These are phyloP conservation scores for Phlyctochytrium bullatum DNA, from an alignment of 192 early-diverging fungal genomes.

Conservation along the genomic window DNA sequence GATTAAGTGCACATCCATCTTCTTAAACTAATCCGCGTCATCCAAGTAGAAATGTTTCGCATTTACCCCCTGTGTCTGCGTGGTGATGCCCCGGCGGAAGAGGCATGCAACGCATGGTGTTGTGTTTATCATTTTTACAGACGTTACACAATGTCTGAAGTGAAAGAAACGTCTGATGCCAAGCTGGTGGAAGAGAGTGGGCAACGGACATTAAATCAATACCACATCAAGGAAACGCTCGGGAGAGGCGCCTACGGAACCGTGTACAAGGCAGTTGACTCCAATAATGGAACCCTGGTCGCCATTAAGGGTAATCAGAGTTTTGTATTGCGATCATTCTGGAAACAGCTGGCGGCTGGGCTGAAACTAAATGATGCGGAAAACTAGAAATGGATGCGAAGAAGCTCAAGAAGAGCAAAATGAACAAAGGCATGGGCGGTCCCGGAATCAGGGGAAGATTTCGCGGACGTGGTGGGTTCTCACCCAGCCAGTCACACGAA, in stretches of 20 bases:
- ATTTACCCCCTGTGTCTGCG: neutral
- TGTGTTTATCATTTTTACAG: neutral
- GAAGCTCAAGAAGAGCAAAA: slow-evolving; percentile 64
- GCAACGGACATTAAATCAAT: slow-evolving; percentile 76
- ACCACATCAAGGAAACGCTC: slow-evolving; percentile 70
- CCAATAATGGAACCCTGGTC: slow-evolving; percentile 51
- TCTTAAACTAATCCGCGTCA: neutral
- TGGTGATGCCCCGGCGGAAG: neutral
- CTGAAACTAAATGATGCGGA: neutral
- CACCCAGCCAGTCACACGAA: slow-evolving; percentile 40
- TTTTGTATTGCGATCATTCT: no score
- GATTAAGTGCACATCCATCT: neutral
- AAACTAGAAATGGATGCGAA: slow-evolving; percentile 78
- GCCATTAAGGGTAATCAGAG: slow-evolving; percentile 68
- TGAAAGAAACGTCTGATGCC: slow-evolving; percentile 63
- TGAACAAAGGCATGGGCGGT: slow-evolving; percentile 56
- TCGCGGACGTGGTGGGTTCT: slow-evolving; percentile 36
- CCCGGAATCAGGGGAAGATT: slow-evolving; percentile 36
- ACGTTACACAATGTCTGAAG: no score
- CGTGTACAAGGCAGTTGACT: slow-evolving; percentile 73
- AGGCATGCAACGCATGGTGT: neutral
- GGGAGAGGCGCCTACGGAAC: slow-evolving; percentile 89
- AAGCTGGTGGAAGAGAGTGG: slow-evolving; percentile 70
- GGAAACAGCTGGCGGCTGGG: neutral
- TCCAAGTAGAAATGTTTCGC: neutral